Evolutionary conservation across 1,139 yeast genomes (phyloP), one percentile per base, ranked within the genome.

Genomic region (Kluyveromyces sp.): DNA sequence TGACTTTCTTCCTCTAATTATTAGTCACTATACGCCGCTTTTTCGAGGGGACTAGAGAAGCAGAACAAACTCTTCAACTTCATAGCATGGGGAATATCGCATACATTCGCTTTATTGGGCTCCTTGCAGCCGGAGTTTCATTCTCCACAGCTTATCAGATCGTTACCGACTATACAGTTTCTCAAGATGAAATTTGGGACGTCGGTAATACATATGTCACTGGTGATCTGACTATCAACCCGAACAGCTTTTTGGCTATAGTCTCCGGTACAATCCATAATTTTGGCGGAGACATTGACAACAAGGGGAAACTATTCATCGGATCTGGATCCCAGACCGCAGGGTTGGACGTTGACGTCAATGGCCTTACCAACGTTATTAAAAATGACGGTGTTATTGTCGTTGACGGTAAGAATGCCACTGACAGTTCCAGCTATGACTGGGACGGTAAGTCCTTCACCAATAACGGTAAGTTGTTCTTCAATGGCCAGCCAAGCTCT

Each of bases 401-500:
- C 13, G 42, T 50, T 11, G 49, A 50, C 28, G 39, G 43, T 33
- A 40, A 45, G 36, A 50, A 50, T 28, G 44, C 44, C 18, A 36
- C 52, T 1, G 15, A 33, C 20, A 47, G 48, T 9, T 38, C 44
- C 31, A 36, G 43, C n/a, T 31, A 43, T 15, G 43, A 29, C 18
- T 49, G 47, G 47, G 40, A 26, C 19, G 52, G 49, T 18, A 19
- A 40, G 2, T 34, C 43, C 4, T 49, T 50, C 33, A 19, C 25
- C 11, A 50, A 50, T 25, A 19, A 33, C 19, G 52, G 53, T 31
- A 33, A 46, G 9, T 37, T 50, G 48, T 50, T 33, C 36, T 48
- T 47, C 32, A 45, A 41, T 22, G 50, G 49, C 42, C 40, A 42
- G 7, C 40, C 41, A 11, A 33, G 29, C 16, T 17, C 36, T 15